Base-by-base conservation (phyloP, 2,329 filamentous ascomycete species). In the Aspergillus calidoustus region DNA sequence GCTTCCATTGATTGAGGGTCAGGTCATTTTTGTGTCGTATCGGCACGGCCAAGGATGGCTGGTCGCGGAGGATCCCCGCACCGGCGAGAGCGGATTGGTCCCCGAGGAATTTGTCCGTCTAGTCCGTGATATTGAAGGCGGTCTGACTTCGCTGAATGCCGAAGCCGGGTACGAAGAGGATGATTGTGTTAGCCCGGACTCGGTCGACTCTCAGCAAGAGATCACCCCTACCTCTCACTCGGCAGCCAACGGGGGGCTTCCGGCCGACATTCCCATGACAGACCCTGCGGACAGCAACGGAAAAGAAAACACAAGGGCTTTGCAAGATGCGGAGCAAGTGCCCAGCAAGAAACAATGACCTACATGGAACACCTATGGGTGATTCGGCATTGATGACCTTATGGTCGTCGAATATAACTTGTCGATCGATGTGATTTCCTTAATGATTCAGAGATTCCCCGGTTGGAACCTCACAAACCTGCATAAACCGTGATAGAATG, bases 21-120 rank as follows among this genome's bases (percentile, higher is more conserved):
- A 99, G 73, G 92, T 97, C 60, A 97, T 99, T 60, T 91, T 95
- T 82, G 93, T 99, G 25, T 96, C 92, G 17, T 99, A 98, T 76
- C 87, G 95, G 48, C 93, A 98, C 74, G 94, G 94, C 17, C 93
- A 98, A 78, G 95, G 95, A 59, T 99, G 95, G 95, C 84, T 99
- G 55, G 95, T 99, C 25, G 95, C 95, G 4, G 92, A 97, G 79
- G 95, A 99, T 72, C 93, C 94, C 13, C 93, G 92, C 76, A 97
- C 93, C 0, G 92, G 86, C 2, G 95, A 99, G 79, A 96, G 92
- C 71, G 95, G 95, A 1, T 84, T 99, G 41, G 95, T 99, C 1
- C 95, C 95, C 0, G 95, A 99, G 77, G 93, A 96, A 77, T 99
- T 98, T 74, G 95, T 99, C 47, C 89, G 95, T 17, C 82, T 99